Evolutionary conservation across 2,329 filamentous ascomycete genomes (phyloP).

Genomic region (Hypoxylon sp.): DNA sequence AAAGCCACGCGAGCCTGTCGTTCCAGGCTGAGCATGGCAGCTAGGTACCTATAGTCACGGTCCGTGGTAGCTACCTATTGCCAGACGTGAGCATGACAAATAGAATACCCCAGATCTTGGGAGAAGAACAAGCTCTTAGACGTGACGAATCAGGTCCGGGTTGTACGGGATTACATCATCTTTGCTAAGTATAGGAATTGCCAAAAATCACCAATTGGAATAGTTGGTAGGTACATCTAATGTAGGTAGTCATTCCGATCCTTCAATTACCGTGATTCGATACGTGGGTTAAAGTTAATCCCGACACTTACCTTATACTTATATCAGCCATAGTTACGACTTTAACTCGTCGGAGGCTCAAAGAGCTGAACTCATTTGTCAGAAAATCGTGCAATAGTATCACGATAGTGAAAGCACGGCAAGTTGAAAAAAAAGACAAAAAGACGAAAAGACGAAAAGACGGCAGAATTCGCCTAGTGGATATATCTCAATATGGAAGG

Average conservation of each 20-base stretch:
- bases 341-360: not conserved
- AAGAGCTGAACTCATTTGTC: conserved; percentile 16
- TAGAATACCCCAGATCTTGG: conserved; percentile 5
- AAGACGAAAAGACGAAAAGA: conserved; percentile 7
- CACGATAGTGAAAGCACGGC: conserved; percentile 11
- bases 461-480: conserved; percentile 33
- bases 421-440: not conserved
- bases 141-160: conserved; percentile 18
- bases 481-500: conserved; percentile 38
- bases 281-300: conserved; percentile 1
- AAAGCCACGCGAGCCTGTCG: not conserved
- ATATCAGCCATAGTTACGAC: conserved; percentile 1
- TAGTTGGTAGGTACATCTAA: not conserved
- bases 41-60: not conserved
- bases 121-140: conserved; percentile 10
- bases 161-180: conserved; percentile 19
- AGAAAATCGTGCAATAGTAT: conserved; percentile 1
- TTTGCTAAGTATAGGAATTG: conserved; percentile 12
- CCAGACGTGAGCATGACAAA: conserved; percentile 31
- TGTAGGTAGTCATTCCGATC: not conserved
- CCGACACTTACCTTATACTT: conserved; percentile 14
- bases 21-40: conserved; percentile 27
- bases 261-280: conserved; percentile 12
- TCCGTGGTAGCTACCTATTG: conserved; percentile 1
- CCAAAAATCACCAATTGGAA: conserved; percentile 22